These are phyloP conservation scores for Helminthosporium solani DNA, from an alignment of 2,329 filamentous ascomycete species.

Conservation along the genomic window DNA sequence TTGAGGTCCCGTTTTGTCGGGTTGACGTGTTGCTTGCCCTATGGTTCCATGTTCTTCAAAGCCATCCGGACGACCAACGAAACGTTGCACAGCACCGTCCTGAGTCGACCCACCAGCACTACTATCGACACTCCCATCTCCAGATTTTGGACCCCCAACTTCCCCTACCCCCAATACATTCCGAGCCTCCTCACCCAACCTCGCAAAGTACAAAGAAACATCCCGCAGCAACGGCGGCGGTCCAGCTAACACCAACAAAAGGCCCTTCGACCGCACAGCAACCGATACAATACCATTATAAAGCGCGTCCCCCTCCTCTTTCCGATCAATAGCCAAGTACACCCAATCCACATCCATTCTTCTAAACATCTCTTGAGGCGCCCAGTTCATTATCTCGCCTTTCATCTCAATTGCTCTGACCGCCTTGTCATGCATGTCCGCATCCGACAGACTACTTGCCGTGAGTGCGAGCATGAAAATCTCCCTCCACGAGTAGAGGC, in stretches of 20 bases:
- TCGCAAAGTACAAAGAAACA: neutral
- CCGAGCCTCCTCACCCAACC: neutral
- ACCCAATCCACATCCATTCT: neutral
- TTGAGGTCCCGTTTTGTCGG: no score
- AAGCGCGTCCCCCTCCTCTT: neutral
- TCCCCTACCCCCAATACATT: no score
- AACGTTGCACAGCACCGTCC: no score
- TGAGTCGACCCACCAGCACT: no score
- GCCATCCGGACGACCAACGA: no score
- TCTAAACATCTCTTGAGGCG: neutral
- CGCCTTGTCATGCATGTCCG: neutral
- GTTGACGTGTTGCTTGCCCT: no score
- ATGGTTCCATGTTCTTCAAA: no score
- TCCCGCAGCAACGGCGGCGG: neutral
- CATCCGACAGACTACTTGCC: neutral
- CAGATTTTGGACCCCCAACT: no score
- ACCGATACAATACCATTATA: neutral
- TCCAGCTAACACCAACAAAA: neutral
- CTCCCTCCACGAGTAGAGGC: neutral
- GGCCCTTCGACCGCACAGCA: neutral
- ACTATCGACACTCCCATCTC: no score
- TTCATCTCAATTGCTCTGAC: neutral
- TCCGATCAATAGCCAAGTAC: neutral
- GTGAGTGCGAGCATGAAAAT: neutral
- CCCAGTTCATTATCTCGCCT: neutral